phyloP scores from a whole-genome alignment of 2,329 filamentous ascomycete species.

The Penicillium sp. region DNA sequence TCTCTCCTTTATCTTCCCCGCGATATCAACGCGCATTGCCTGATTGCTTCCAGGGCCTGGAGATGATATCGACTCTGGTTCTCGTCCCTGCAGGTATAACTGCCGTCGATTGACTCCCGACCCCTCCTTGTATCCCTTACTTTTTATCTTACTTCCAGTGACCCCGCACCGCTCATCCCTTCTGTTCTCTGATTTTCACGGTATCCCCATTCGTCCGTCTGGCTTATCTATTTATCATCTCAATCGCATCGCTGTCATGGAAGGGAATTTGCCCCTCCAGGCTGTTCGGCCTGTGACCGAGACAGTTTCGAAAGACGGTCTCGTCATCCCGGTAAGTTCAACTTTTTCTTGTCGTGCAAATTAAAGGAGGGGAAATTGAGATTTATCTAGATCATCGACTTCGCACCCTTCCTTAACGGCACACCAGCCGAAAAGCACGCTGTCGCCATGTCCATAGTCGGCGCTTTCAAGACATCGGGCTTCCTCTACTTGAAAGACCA shows the following conservation, averaged over 20 bases:
- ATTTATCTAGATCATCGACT: constrained; percentile 71
- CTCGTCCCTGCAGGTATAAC: constrained; percentile 4
- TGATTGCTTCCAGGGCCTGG: background rate
- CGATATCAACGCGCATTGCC: background rate
- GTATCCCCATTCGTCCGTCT: background rate
- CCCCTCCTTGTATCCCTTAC: background rate
- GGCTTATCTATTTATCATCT: background rate
- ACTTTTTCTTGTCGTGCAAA: background rate
- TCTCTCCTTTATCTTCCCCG: background rate
- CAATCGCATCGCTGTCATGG: constrained; percentile 15
- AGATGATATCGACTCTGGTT: background rate
- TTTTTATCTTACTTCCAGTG: background rate
- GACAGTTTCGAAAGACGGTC: constrained; percentile 50
- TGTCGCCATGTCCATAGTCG: constrained; percentile 73
- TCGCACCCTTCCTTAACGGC: constrained; percentile 72
- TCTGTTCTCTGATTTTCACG: background rate
- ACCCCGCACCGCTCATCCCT: background rate
- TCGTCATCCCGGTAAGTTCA: constrained; percentile 47
- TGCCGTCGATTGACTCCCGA: background rate
- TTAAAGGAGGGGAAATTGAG: background rate
- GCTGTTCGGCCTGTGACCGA: constrained; percentile 31
- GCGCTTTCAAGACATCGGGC: constrained; percentile 82
- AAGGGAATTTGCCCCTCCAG: constrained; percentile 26
- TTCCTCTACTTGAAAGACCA: constrained; percentile 90
- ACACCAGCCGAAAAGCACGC: constrained; percentile 63